Evolutionary conservation across 2,329 filamentous ascomycete species (phyloP).

Genomic region (Ceratocystis lukuohia): DNA sequence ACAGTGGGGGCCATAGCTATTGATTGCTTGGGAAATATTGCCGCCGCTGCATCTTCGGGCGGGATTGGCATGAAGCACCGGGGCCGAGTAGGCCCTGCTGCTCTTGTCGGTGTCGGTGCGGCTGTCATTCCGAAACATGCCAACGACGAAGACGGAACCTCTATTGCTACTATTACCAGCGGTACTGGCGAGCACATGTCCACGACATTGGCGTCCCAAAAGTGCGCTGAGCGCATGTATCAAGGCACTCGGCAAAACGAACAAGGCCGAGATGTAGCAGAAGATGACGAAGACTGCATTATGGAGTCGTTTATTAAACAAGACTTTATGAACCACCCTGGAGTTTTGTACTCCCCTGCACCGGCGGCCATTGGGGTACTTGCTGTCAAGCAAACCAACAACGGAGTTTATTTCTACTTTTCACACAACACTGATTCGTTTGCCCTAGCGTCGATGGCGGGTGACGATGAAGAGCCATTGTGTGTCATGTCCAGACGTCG

Average conservation of each 20-base stretch:
- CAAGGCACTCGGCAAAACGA: conserved; percentile 47
- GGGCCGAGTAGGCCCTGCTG: conserved; percentile 82
- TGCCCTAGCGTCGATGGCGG: conserved; percentile 79
- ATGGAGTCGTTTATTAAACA: conserved; percentile 63
- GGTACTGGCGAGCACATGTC: conserved; percentile 98
- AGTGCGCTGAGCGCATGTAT: conserved; percentile 76
- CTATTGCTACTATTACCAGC: conserved; percentile 75
- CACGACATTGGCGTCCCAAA: conserved; percentile 78
- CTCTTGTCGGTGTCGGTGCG: conserved; percentile 81
- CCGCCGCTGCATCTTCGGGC: conserved; percentile 88
- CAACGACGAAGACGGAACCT: conserved; percentile 53
- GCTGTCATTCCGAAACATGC: conserved; percentile 68
- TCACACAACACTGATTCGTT: conserved; percentile 89
- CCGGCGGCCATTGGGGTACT: conserved; percentile 84
- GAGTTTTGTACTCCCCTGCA: conserved; percentile 65
- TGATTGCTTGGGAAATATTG: conserved; percentile 73
- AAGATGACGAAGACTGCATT: conserved; percentile 62
- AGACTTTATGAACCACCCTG: conserved; percentile 91
- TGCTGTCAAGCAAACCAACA: conserved; percentile 68
- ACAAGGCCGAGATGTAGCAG: conserved; percentile 48
- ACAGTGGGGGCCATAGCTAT: conserved; percentile 94
- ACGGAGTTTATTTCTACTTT: conserved; percentile 76
- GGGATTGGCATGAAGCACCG: conserved; percentile 98
- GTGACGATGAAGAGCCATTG: conserved; percentile 56
- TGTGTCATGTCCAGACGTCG: conserved; percentile 54